phyloP scores from a whole-genome alignment of 2,329 filamentous ascomycete species.

The Aspergillus sp. region DNA sequence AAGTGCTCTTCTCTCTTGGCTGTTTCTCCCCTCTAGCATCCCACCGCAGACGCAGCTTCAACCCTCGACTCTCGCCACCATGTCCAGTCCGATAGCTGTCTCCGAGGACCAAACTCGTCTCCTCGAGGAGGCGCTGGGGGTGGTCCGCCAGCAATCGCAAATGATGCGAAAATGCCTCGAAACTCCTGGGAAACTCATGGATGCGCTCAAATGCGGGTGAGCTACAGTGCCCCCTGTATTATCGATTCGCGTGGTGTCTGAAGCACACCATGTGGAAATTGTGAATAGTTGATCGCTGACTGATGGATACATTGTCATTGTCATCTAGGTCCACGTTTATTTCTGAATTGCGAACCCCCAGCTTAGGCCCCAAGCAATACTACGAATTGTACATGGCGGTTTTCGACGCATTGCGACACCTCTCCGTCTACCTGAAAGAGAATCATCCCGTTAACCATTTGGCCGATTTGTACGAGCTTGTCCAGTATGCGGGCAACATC shows the following conservation, averaged over 20 bases:
- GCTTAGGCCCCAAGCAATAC: slow-evolving; percentile 97
- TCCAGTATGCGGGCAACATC: slow-evolving; percentile 97
- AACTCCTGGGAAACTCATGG: slow-evolving; percentile 97
- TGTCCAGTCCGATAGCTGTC: slow-evolving; percentile 50
- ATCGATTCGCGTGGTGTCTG: no score
- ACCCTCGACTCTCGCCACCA: slow-evolving; percentile 23
- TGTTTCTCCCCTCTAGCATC: slow-evolving; percentile 21
- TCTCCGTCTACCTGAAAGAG: slow-evolving; percentile 92
- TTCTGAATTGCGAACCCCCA: slow-evolving; percentile 95
- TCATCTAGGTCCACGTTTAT: slow-evolving; percentile 78
- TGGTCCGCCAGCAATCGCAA: slow-evolving; percentile 92
- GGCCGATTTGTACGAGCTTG: slow-evolving; percentile 93
- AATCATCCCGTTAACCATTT: slow-evolving; percentile 97
- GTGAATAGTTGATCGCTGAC: no score
- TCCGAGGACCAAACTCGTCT: slow-evolving; percentile 80
- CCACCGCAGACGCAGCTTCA: slow-evolving; percentile 8
- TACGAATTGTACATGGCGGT: slow-evolving; percentile 99
- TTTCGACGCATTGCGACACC: slow-evolving; percentile 92
- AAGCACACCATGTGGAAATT: no score
- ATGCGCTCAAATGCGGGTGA: slow-evolving; percentile 98
- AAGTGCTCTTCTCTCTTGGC: slow-evolving; percentile 1
- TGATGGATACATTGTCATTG: slow-evolving; percentile 8
- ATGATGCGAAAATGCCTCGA: slow-evolving; percentile 98
- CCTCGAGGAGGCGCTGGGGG: slow-evolving; percentile 91
- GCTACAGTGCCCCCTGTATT: slow-evolving; percentile 27